These are phyloP conservation scores for Penicillium fuscoglaucum DNA, from an alignment of 2,329 filamentous ascomycete genomes.

Conservation along the genomic window DNA sequence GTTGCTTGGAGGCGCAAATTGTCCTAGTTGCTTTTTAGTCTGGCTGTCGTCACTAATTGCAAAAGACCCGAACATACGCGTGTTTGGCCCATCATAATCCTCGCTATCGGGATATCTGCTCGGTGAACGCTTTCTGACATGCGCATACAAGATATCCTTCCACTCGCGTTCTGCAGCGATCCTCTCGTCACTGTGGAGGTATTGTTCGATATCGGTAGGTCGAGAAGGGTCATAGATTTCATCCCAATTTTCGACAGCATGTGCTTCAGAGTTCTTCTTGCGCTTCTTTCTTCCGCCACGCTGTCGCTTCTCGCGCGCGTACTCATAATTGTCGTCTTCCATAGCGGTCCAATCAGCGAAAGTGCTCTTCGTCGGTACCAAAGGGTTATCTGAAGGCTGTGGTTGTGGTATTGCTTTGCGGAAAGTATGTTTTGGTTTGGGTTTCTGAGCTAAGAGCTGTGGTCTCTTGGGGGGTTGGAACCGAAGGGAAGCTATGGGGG, in stretches of 20 bases:
- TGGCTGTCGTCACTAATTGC: not conserved
- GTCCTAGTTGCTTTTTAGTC: constrained; percentile 33
- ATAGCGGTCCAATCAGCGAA: constrained; percentile 78
- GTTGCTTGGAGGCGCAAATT: constrained; percentile 53
- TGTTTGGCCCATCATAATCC: constrained; percentile 50
- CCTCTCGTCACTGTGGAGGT: constrained; percentile 79
- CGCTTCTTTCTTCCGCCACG: constrained; percentile 77
- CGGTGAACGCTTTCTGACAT: constrained; percentile 55
- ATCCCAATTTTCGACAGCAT: constrained; percentile 73
- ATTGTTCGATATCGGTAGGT: constrained; percentile 83
- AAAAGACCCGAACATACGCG: constrained; percentile 41
- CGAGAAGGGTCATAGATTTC: constrained; percentile 83
- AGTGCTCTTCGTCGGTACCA: constrained; percentile 60
- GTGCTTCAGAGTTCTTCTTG: constrained; percentile 68
- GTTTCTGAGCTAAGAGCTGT: constrained; percentile 61
- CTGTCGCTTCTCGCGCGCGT: constrained; percentile 66
- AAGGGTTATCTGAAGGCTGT: constrained; percentile 29
- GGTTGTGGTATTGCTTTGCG: constrained; percentile 46
- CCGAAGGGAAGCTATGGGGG: constrained; percentile 62
- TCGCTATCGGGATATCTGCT: constrained; percentile 52
- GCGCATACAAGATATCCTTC: constrained; percentile 77
- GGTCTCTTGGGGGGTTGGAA: constrained; percentile 86
- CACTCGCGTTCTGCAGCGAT: constrained; percentile 78
- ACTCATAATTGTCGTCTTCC: constrained; percentile 75
- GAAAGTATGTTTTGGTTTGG: constrained; percentile 63